A percentile compares a stretch with the other conserved stretches of the same genome.
Evolutionary conservation across 2,329 filamentous ascomycete genomes (phyloP).

Genomic region (Trichoderma lentiforme): DNA sequence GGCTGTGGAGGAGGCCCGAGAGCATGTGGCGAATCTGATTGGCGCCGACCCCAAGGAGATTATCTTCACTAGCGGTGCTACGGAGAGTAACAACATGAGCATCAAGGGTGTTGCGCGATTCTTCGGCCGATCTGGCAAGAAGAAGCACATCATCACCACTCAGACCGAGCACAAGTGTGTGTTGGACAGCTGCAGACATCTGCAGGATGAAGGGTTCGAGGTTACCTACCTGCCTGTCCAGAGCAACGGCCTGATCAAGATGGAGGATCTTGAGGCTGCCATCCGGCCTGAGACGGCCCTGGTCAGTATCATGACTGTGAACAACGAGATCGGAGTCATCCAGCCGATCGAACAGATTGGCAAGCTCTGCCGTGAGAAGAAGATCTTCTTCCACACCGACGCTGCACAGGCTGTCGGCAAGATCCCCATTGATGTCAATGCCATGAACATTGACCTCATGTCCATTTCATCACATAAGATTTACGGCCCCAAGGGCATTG

Average conservation of each 20-base stretch:
- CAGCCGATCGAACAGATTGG: conserved; percentile 94
- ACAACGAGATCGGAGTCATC: conserved; percentile 99
- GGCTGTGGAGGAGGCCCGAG: conserved; percentile 82
- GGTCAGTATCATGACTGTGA: conserved; percentile 97
- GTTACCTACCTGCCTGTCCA: conserved; percentile 95
- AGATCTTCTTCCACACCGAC: conserved; percentile 98
- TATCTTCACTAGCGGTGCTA: conserved; percentile 96
- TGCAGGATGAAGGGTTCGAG: conserved; percentile 95
- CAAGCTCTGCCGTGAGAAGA: conserved; percentile 82
- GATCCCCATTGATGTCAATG: conserved; percentile 93
- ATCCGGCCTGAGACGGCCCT: conserved; percentile 88
- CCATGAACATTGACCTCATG: conserved; percentile 98
- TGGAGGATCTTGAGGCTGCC: conserved; percentile 81
- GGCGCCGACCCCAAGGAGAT: conserved; percentile 97
- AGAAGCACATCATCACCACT: conserved; percentile 95
- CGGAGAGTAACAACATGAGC: conserved; percentile 99
- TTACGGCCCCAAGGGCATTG: conserved; percentile 95
- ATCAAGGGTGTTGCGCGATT: conserved; percentile 97
- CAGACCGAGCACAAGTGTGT: conserved; percentile 99
- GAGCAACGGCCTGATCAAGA: conserved; percentile 76
- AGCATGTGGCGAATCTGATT: conserved; percentile 79
- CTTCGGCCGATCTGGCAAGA: conserved; percentile 89
- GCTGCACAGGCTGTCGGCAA: conserved; percentile 97
- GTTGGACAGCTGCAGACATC: conserved; percentile 90
- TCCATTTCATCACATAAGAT: conserved; percentile 99